Evolutionary conservation across 2,329 filamentous ascomycete species (phyloP).

Genomic region (Biscogniauxia mediterranea): DNA sequence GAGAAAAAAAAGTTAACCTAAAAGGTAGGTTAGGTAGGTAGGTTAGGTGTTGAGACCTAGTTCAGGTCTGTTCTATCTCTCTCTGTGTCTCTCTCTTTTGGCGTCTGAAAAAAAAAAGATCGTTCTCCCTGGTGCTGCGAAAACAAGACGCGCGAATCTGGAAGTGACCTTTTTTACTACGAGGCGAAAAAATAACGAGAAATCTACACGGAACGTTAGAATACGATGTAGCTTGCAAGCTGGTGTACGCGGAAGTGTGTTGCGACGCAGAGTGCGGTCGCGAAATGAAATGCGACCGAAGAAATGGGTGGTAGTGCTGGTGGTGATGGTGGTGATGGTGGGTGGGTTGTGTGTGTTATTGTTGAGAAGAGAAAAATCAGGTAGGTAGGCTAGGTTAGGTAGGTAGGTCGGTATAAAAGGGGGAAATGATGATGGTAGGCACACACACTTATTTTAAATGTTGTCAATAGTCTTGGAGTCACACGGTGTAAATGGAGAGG

Average conservation of each 20-base stretch:
- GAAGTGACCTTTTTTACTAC: background rate
- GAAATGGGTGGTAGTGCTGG: conserved; percentile 9
- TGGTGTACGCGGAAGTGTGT: conserved; percentile 4
- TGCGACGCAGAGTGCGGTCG: conserved; percentile 25
- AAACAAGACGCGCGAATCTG: background rate
- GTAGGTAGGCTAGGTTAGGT: too few relatives aligned
- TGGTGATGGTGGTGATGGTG: too few relatives aligned
- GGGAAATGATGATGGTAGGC: conserved; percentile 9
- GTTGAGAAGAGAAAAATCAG: too few relatives aligned
- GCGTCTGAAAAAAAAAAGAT: background rate
- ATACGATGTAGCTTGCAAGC: conserved; percentile 15
- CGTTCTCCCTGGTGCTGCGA: too few relatives aligned
- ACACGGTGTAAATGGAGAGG: conserved; percentile 5
- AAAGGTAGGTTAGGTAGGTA: background rate
- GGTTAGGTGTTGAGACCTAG: too few relatives aligned
- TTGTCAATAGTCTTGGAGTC: conserved; percentile 5
- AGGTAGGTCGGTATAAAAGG: background rate
- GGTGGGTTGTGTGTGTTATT: conserved; percentile 5
- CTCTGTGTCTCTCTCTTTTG: background rate
- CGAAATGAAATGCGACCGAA: conserved; percentile 32
- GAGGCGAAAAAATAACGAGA: conserved; percentile 7
- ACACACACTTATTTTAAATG: conserved; percentile 5
- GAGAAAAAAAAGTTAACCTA: too few relatives aligned
- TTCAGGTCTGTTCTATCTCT: too few relatives aligned
- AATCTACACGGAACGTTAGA: conserved; percentile 27